Base-by-base conservation (phyloP, 352 stramenopile genomes). In the Globisporangium orthogonon region DNA sequence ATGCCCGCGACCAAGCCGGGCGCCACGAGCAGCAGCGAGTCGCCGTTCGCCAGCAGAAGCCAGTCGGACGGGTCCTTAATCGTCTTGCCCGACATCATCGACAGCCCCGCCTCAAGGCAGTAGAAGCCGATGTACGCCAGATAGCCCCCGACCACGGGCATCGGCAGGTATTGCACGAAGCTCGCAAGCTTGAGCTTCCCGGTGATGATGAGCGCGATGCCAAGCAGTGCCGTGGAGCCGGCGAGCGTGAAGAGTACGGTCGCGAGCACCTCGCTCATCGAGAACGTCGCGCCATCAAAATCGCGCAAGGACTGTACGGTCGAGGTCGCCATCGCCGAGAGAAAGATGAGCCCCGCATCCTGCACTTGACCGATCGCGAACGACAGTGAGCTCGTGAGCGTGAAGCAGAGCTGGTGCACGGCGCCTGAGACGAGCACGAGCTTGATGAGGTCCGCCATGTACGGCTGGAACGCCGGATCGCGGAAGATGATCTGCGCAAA, bases 331-430 rank as follows among this genome's bases (percentile, higher is more conserved):
- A 99, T 99, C 47, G 83, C 82, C 18, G 84, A 97, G 49, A 99
- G 78, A 74, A 99, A 99, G 60, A 99, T 99, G n/a, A 99, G 78
- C 0, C 97, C 97, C 2, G 96, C 96, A 70, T 99, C 96, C 68
- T 99, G 97, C 3, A 99, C 97, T 71, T 98, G 96, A 2, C 97
- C 97, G 49, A 99, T 96, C 3, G 97, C 96, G 71, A 99, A 99
- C 7, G 91, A 86, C 52, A 99, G 77, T 39, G 88, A 92, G 56
- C 87, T 98, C 50, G 95, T 89, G 18, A 83, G 67, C 4, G 84
- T 94, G 62, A 94, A 94, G 62, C 79, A 91, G 51, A 90, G 60
- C 67, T 94, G 84, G 61, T 94, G 84, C 44, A 94, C 69, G 10
- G 80, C 82, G 3, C 79, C 83, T 66, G 52, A 95, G 44, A 89